phyloP scores from a whole-genome alignment of 495 filamentous ascomycete genomes.

The Podospora fimiseda region DNA sequence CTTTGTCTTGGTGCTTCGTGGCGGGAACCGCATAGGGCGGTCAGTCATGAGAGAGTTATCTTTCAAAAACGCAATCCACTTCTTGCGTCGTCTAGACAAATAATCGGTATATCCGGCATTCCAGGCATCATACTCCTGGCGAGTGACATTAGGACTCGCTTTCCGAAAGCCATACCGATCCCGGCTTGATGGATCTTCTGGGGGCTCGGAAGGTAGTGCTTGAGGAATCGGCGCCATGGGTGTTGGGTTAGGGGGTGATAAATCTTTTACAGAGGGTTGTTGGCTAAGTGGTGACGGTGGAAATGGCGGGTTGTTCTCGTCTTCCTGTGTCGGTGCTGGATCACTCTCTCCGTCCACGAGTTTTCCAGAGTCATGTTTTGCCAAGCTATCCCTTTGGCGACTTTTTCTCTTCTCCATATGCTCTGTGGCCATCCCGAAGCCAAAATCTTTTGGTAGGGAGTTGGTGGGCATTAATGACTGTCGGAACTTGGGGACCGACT shows the following conservation, averaged over 20 bases:
- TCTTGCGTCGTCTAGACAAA: conserved; percentile 61
- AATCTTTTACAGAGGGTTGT: background rate
- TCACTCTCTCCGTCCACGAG: conserved; percentile 23
- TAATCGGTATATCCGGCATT: conserved; percentile 61
- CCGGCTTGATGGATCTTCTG: conserved; percentile 38
- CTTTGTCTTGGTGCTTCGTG: conserved; percentile 73
- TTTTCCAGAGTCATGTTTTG: conserved; percentile 30
- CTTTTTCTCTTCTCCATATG: conserved; percentile 16
- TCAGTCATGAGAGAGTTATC: conserved; percentile 67
- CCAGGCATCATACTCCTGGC: conserved; percentile 79
- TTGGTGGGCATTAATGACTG: conserved; percentile 23
- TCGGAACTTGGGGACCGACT: conserved; percentile 37
- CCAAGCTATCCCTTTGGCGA: conserved; percentile 8
- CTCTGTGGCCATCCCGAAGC: conserved; percentile 23
- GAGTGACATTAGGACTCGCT: conserved; percentile 68
- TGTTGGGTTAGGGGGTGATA: too few relatives aligned
- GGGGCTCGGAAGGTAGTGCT: conserved; percentile 22
- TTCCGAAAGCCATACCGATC: conserved; percentile 92
- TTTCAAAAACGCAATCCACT: conserved; percentile 73
- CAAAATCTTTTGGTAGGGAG: conserved; percentile 28
- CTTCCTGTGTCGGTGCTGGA: background rate
- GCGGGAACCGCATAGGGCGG: conserved; percentile 71
- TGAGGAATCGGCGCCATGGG: too few relatives aligned
- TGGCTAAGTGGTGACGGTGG: background rate
- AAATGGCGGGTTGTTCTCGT: background rate